Percentiles rank a stretch among this genome's conserved stretches.
Evolutionary conservation across 2,329 filamentous ascomycete species (phyloP).

Genomic region (Colletotrichum tropicale): DNA sequence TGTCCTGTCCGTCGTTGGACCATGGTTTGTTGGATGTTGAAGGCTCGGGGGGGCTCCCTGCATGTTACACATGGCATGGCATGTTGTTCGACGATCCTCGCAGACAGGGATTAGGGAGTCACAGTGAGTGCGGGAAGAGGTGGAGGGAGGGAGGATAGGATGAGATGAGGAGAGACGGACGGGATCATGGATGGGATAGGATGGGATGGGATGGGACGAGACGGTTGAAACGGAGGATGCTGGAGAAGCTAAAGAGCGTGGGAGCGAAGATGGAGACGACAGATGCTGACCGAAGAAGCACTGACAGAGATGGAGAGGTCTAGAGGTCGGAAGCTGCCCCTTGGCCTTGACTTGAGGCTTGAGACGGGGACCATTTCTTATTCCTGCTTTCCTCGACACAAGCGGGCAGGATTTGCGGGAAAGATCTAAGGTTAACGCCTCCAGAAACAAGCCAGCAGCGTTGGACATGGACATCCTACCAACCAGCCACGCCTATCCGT

Average conservation of each 20-base stretch:
- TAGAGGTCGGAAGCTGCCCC: neutral
- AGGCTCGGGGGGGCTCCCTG: neutral
- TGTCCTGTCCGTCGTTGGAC: neutral
- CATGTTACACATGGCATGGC: neutral
- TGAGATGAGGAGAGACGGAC: neutral
- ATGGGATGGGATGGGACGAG: neutral
- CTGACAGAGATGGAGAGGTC: too few relatives aligned
- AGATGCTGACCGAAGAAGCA: too few relatives aligned
- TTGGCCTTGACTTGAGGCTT: neutral
- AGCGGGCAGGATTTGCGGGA: neutral
- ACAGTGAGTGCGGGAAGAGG: neutral
- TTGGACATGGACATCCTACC: neutral
- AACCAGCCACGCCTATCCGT: too few relatives aligned
- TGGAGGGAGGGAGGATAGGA: neutral
- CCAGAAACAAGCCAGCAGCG: neutral
- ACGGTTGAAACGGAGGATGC: neutral
- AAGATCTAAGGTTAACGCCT: neutral
- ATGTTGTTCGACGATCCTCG: neutral
- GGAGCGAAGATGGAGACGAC: neutral
- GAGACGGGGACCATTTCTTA: neutral
- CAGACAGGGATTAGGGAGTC: neutral
- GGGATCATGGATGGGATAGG: neutral
- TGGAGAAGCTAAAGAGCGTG: neutral
- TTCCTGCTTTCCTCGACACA: neutral
- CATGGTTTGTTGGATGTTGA: neutral